Conservation (phyloP, 768 basidiomycete genomes). For the Galerina sulciceps region DNA sequence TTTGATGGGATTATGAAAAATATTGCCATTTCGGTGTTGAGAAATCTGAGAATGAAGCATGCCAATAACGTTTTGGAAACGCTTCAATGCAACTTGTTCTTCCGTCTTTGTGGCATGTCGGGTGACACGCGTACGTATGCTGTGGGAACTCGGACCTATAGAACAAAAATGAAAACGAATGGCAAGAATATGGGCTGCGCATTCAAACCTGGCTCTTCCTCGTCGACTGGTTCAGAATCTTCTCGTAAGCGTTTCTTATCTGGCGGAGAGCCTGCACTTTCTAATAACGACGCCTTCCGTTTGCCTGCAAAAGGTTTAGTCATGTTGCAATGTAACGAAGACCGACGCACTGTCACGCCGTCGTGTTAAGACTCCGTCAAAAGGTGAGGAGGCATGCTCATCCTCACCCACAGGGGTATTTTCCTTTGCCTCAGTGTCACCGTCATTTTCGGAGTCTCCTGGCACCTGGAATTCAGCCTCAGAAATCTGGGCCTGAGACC, state of each 20-base stretch:
- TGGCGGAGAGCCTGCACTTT: slow-evolving; percentile 47
- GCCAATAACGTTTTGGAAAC: slow-evolving; percentile 81
- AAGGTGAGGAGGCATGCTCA: slow-evolving; percentile 35
- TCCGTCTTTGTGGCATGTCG: slow-evolving; percentile 44
- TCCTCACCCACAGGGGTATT: slow-evolving; percentile 35
- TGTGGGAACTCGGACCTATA: slow-evolving; percentile 34
- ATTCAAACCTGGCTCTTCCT: slow-evolving; percentile 59
- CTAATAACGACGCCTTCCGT: slow-evolving; percentile 64
- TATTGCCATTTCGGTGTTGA: slow-evolving; percentile 84
- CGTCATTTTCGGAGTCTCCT: slow-evolving; percentile 27
- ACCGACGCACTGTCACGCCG: slow-evolving; percentile 33
- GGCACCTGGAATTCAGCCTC: slow-evolving; percentile 28
- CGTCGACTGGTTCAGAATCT: slow-evolving; percentile 68
- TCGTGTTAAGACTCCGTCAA: slow-evolving; percentile 25
- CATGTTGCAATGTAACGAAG: background rate
- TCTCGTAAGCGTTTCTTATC: slow-evolving; percentile 67
- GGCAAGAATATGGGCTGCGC: background rate
- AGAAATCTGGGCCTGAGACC: slow-evolving; percentile 32
- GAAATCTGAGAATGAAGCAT: slow-evolving; percentile 84
- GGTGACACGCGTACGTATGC: slow-evolving; percentile 33
- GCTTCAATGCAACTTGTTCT: slow-evolving; percentile 62
- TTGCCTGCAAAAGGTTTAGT: slow-evolving; percentile 47
- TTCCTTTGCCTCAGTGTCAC: slow-evolving; percentile 28
- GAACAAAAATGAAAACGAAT: slow-evolving; percentile 3
- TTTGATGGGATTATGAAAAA: slow-evolving; percentile 91